phyloP scores from a whole-genome alignment of 75 land plant genomes.

The Pinus albicaulis region DNA sequence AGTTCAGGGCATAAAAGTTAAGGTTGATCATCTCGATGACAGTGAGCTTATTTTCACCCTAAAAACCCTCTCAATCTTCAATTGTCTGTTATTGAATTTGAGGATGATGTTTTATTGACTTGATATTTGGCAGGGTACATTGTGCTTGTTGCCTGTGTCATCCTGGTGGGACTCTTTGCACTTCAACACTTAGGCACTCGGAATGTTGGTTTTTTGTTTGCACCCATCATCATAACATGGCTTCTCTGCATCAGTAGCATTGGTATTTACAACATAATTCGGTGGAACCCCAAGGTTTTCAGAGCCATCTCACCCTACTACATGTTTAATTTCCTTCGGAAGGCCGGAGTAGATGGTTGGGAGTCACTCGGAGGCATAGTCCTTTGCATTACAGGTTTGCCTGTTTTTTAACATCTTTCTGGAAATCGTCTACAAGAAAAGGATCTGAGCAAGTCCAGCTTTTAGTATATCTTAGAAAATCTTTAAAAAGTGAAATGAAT shows the following conservation, averaged over 20 bases:
- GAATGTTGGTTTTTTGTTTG: slow-evolving; percentile 70
- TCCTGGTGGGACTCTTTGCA: slow-evolving; percentile 64
- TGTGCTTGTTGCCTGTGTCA: slow-evolving; percentile 45
- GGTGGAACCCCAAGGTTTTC: slow-evolving; percentile 61
- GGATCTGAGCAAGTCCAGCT: too few species aligned
- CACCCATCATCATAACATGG: slow-evolving; percentile 72
- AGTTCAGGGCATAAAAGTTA: slow-evolving; percentile 38
- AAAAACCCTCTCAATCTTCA: too few species aligned
- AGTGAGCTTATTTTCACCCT: slow-evolving; percentile 11
- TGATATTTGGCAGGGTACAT: slow-evolving; percentile 37
- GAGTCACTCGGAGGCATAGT: slow-evolving; percentile 75
- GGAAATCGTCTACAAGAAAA: too few species aligned
- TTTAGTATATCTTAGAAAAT: neutral
- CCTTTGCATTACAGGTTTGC: slow-evolving; percentile 66
- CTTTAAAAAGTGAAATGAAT: too few species aligned
- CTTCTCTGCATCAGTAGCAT: slow-evolving; percentile 52
- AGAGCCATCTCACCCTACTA: slow-evolving; percentile 72
- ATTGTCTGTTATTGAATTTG: neutral
- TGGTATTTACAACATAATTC: slow-evolving; percentile 70
- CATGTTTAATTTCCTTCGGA: slow-evolving; percentile 53
- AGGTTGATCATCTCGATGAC: slow-evolving; percentile 33
- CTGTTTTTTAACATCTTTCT: too few species aligned
- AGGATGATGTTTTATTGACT: neutral
- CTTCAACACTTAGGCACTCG: slow-evolving; percentile 84
- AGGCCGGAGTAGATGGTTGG: slow-evolving; percentile 64